Evolutionary conservation across 352 stramenopile genomes (phyloP), one percentile per base, ranked within the genome.

Genomic region (Pythium folliculosum): DNA sequence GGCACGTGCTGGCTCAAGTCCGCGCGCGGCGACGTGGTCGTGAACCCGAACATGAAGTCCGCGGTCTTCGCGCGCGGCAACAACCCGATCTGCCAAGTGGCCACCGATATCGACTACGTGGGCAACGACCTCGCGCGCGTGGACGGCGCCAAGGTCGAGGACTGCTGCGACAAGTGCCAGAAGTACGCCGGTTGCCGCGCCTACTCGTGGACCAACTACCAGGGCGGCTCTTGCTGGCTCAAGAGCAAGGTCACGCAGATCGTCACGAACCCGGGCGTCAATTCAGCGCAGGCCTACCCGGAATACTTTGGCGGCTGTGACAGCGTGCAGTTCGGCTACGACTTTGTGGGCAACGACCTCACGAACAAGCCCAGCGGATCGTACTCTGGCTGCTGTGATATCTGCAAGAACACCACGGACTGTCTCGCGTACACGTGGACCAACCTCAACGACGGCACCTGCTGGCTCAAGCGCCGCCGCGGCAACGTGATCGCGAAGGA

Each of bases 1-100:
- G 82, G 80, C 5, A 88, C 75, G 14, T 88, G 79, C 55, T 90
- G 72, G 71, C 67, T 90, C 38, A 89, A 91, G 62, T 80, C 17
- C 17, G 7, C 16, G 10, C 27, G 37, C 23, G 30, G 52, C 30
- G 30, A 22, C 9, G 52, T 22, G 3, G 10, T 59, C 7, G 19
- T 30, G 23, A 59, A 59, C 4, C 16, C 52, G 6, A 35, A 35
- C 5, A 16, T 59, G 5, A 38, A 23, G 25, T 53, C 47, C 10
- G 47, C 47, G 12, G 9, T 47, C 27, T 32, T 32, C 27, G 2
- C 27, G 27, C 27, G 27, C 27, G 27, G 40, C 40, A n/a, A 12
- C 2, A 6, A 6, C 17, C 43, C 43, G 25, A n/a, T 23, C 23
- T 57, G 61, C 35, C 12, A 48, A 40, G 16, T 68, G 40, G 6